Percentiles rank a stretch among this genome's conserved stretches.
Evolutionary conservation across 805 yeast genomes (phyloP).

Genomic region (Saccharomyces mikatae): DNA sequence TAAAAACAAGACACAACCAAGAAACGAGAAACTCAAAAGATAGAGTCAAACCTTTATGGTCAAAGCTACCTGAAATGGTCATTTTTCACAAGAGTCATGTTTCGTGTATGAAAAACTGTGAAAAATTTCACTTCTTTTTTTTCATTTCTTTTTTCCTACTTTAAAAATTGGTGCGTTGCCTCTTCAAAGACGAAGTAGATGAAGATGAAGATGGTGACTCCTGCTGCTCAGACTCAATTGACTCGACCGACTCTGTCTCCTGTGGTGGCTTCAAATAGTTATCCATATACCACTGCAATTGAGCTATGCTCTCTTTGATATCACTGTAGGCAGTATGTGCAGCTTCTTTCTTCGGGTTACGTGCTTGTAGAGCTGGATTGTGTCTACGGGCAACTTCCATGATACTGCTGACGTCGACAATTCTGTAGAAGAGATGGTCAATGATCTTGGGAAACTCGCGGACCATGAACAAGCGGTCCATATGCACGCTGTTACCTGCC

Average conservation of each 20-base stretch:
- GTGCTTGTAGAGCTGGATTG: slow-evolving; percentile 51
- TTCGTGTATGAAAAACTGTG: not conserved
- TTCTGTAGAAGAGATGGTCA: slow-evolving; percentile 60
- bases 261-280: slow-evolving; percentile 43
- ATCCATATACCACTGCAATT: slow-evolving; percentile 67
- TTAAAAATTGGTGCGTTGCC: not conserved
- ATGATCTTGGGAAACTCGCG: slow-evolving; percentile 72
- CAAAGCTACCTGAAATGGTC: not conserved
- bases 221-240: not conserved
- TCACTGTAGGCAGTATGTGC: slow-evolving; percentile 86
- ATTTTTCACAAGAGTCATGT: not conserved
- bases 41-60: not conserved
- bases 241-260: slow-evolving; percentile 6
- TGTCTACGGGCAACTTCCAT: slow-evolving; percentile 76
- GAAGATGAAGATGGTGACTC: not conserved
- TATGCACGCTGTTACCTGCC: slow-evolving; percentile 89
- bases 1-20: not conserved
- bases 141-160: not conserved
- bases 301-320: slow-evolving; percentile 80
- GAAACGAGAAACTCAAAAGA: not conserved
- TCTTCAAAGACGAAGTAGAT: not conserved
- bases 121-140: not conserved
- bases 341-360: slow-evolving; percentile 54
- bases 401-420: slow-evolving; percentile 83
- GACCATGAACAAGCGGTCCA: slow-evolving; percentile 80